phyloP scores from a whole-genome alignment of 176 grass and related monocot species.

The Neostapfia colusana region DNA sequence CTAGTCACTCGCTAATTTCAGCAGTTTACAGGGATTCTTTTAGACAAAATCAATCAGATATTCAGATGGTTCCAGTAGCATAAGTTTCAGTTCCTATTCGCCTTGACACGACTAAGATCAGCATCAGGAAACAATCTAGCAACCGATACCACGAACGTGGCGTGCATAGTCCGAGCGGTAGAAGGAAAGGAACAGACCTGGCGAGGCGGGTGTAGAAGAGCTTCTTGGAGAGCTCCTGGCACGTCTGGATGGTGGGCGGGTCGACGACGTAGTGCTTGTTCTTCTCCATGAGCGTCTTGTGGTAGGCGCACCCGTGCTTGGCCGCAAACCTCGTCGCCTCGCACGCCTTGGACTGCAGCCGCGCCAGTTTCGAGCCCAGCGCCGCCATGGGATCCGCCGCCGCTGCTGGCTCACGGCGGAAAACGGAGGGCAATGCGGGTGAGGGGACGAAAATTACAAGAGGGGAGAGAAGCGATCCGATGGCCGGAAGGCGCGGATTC shows the following conservation, averaged over 20 bases:
- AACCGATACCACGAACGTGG: background rate
- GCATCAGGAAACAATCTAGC: background rate
- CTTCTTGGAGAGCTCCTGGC: conserved; percentile 86
- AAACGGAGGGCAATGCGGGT: conserved; percentile 1
- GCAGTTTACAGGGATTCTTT: background rate
- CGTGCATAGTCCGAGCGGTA: background rate
- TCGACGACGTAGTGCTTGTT: conserved; percentile 73
- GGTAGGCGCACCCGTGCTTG: conserved; percentile 59
- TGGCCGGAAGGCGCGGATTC: background rate
- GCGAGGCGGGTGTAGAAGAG: conserved; percentile 93
- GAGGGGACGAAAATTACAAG: background rate
- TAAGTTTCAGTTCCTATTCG: background rate
- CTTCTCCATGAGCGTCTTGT: conserved; percentile 78
- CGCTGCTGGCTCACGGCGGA: background rate
- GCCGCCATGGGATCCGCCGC: conserved; percentile 36
- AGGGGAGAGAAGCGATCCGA: background rate
- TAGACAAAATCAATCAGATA: background rate
- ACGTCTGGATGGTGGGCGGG: conserved; percentile 66
- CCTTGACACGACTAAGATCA: background rate
- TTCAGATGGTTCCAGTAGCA: background rate
- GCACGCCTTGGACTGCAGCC: conserved; percentile 61
- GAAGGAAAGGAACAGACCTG: conserved; percentile 52
- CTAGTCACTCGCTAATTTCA: background rate
- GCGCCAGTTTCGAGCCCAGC: conserved; percentile 63
- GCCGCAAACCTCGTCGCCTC: conserved; percentile 51